phyloP scores from a whole-genome alignment of 2,329 filamentous ascomycete genomes.

The Scolecobasidium constrictum region DNA sequence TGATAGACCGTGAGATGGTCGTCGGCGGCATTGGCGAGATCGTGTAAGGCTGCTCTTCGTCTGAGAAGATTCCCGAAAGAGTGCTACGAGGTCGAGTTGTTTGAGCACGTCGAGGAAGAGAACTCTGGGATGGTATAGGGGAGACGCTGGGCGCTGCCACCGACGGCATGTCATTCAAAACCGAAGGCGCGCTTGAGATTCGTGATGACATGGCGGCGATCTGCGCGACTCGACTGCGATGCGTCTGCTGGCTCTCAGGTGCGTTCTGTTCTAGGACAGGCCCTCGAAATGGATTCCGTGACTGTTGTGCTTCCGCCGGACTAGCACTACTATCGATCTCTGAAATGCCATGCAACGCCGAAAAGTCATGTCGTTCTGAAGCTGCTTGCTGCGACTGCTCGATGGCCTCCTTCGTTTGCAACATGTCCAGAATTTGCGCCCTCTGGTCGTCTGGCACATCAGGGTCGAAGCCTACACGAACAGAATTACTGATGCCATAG shows the following conservation, averaged over 20 bases:
- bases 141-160: neutral
- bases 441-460: constrained; percentile 2
- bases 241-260: no score
- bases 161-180: no score
- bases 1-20: neutral
- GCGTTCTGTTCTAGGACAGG: no score
- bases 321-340: no score
- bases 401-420: neutral
- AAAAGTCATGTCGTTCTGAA: neutral
- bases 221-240: no score
- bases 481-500: constrained; percentile 11
- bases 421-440: neutral
- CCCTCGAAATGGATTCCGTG: no score
- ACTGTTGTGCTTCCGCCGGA: no score
- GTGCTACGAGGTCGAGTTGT: neutral
- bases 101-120: neutral
- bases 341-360: no score
- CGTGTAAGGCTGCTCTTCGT: neutral
- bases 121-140: neutral
- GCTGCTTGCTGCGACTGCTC: neutral
- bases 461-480: constrained; percentile 10
- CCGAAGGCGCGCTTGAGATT: no score
- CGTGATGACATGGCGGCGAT: no score
- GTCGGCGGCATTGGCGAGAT: neutral
- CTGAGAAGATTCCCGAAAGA: neutral